Evolutionary conservation across 1,284 basidiomycete genomes (phyloP).

Genomic region (Leccinum colubrinum): DNA sequence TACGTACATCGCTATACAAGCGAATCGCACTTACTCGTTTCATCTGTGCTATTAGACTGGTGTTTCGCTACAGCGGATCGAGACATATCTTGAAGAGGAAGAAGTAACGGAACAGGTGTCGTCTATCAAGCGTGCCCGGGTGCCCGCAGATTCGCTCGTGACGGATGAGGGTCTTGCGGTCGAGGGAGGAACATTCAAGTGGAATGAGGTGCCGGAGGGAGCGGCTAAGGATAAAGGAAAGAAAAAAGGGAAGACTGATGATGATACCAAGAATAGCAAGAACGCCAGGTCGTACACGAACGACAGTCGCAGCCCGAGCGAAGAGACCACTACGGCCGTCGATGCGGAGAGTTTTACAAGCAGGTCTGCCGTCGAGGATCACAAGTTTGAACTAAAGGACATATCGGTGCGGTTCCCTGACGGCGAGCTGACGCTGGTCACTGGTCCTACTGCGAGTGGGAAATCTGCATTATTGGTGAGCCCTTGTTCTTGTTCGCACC

Average conservation of each 20-base stretch:
- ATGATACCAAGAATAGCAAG: constrained; percentile 2
- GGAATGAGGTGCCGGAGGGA: constrained; percentile 46
- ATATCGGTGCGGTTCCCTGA: constrained; percentile 60
- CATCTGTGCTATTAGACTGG: constrained; percentile 44
- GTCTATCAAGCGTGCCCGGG: constrained; percentile 47
- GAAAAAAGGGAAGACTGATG: constrained; percentile 11
- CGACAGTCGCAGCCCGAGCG: constrained; percentile 3
- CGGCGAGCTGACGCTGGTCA: constrained; percentile 52
- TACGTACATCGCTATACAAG: neutral
- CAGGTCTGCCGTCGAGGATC: constrained; percentile 27
- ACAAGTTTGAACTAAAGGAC: constrained; percentile 55
- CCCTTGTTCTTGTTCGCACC: neutral
- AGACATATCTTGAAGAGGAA: constrained; percentile 79
- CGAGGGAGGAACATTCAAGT: constrained; percentile 55
- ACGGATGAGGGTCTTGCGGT: constrained; percentile 49
- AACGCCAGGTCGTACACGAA: neutral
- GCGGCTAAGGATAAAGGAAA: constrained; percentile 8
- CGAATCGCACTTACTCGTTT: neutral
- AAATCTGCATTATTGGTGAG: constrained; percentile 47
- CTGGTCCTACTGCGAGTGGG: constrained; percentile 67
- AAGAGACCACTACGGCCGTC: constrained; percentile 8
- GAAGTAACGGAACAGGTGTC: constrained; percentile 77
- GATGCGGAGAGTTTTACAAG: constrained; percentile 17
- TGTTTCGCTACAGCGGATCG: constrained; percentile 79
- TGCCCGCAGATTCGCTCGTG: constrained; percentile 16